Conservation (phyloP, 257 asterid genomes). For the Petrea volubilis region DNA sequence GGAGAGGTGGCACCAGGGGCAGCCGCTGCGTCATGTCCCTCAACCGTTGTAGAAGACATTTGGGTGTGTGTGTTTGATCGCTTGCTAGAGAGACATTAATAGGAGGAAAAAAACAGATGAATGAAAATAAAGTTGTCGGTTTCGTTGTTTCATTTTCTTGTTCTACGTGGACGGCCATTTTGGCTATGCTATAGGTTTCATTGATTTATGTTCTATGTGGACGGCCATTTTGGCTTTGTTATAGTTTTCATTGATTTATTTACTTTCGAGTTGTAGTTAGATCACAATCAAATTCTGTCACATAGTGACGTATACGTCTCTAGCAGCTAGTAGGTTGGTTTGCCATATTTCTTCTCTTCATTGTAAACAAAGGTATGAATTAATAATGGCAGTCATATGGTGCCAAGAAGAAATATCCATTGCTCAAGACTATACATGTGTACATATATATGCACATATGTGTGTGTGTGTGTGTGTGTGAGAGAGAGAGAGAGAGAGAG, state of each 20-base stretch:
- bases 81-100: not conserved
- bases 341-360: no score
- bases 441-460: no score
- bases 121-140: not conserved
- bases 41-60: slow-evolving; percentile 11
- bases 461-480: no score
- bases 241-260: not conserved
- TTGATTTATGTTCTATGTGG: not conserved
- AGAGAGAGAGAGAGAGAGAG: no score
- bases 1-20: not conserved
- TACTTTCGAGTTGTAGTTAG: not conserved
- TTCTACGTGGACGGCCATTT: slow-evolving; percentile 25
- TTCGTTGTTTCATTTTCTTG: no score
- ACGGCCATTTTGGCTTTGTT: slow-evolving; percentile 26
- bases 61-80: not conserved
- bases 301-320: no score
- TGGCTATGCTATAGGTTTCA: slow-evolving; percentile 3
- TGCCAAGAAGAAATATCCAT: no score
- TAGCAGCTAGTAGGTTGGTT: no score
- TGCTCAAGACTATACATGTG: no score
- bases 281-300: no score
- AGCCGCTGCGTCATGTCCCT: not conserved
- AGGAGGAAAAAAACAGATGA: not conserved
- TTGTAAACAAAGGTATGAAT: no score
- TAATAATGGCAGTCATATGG: no score